Evolutionary conservation across 2,329 filamentous ascomycete genomes (phyloP).

Genomic region (Monilinia vaccinii-corymbosi): DNA sequence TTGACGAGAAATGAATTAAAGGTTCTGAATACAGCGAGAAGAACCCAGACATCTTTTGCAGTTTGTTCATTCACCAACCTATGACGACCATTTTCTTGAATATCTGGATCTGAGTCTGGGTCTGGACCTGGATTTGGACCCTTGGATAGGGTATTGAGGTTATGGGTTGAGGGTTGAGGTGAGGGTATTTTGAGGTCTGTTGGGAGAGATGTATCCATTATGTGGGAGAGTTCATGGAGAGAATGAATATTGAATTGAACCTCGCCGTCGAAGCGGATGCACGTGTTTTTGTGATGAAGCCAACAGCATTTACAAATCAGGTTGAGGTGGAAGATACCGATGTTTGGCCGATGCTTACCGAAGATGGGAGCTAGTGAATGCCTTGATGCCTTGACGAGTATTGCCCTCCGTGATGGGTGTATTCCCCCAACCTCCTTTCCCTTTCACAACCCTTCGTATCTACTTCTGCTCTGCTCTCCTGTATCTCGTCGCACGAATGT

Average conservation of each 20-base stretch:
- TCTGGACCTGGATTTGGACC: too few relatives aligned
- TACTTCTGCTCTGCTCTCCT: too few relatives aligned
- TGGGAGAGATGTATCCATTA: neutral
- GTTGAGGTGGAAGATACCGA: too few relatives aligned
- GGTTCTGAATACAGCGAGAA: constrained; percentile 59
- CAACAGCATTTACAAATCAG: too few relatives aligned
- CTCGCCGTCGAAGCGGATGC: neutral
- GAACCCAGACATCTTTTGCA: constrained; percentile 23
- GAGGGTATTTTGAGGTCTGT: neutral
- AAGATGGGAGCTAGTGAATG: neutral
- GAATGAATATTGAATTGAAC: neutral
- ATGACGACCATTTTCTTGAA: constrained; percentile 19
- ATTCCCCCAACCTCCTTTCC: too few relatives aligned
- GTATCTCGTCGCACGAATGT: neutral
- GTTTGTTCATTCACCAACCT: constrained; percentile 24
- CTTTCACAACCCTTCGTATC: too few relatives aligned
- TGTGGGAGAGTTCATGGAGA: neutral
- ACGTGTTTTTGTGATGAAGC: neutral
- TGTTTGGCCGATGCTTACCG: neutral
- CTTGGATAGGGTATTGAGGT: neutral
- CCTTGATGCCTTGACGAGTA: neutral
- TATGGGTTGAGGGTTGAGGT: neutral
- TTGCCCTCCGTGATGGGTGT: too few relatives aligned
- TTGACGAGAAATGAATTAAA: constrained; percentile 68
- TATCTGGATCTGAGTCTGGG: neutral